Evolutionary conservation across 768 basidiomycete species (phyloP), one percentile per base, ranked within the genome.

Genomic region (Tubosaeta sp.): DNA sequence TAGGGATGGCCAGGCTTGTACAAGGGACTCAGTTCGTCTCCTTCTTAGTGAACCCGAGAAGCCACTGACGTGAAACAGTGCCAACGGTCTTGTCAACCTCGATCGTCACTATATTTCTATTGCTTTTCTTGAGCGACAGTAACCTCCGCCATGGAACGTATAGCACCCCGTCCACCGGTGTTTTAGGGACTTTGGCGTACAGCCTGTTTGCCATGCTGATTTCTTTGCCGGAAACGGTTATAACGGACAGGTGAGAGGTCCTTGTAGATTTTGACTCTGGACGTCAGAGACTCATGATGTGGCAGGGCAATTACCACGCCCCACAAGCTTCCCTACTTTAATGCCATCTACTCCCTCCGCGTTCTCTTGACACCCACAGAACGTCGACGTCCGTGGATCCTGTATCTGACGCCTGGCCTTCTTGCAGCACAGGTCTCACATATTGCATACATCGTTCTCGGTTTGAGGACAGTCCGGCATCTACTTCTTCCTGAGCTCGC

Each of bases 221-320:
- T 24, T 78, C 78, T 31, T 69, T 82, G 14, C 90, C 90, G 9
- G 81, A 82, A 31, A 79, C 81, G 3, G 81, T 94, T 45, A 67
- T 94, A 44, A 86, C 88, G 1, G 87, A 88, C 64, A 76, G 89
- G 90, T 88, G 66, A 40, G 79, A 42, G 14, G 19, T 44, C 39
- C 34, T 35, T 46, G 35, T 19, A 13, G 10, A 12, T 24, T 31
- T 14, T 11, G 29, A 42, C n/a, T n/a, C n/a, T 36, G 35, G 24
- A 29, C 18, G 22, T 51, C 36, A 38, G 24, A 29, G 9, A 47
- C 45, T 53, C 18, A 50, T 43, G 14, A 41, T 22, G 51, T 43
- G 46, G 19, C 56, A 93, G 90, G 36, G 78, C 91, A 2, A 86
- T 93, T 55, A 90, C 87, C 1, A 93, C 91, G 1, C 90, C 90